Evolutionary conservation across 352 stramenopile species (phyloP), one percentile per base, ranked within the genome.

Genomic region (Pythium insidiosum): DNA sequence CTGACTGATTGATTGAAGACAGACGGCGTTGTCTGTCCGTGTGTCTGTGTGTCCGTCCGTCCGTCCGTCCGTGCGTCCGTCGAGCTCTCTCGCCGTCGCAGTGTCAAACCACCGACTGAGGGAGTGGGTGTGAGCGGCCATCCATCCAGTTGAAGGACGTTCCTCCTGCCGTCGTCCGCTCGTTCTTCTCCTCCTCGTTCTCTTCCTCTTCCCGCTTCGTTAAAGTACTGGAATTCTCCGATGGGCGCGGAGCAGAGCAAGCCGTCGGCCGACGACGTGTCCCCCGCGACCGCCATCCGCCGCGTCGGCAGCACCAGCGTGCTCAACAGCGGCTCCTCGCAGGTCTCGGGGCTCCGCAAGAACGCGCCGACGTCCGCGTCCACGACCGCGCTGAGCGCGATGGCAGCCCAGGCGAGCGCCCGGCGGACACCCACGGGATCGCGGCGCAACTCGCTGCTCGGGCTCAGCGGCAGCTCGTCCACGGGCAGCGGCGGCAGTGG

Each of bases 161-260:
- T n/a, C n/a, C n/a, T n/a, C n/a, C n/a, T n/a, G n/a, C n/a, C n/a
- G n/a, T n/a, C n/a, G n/a, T n/a, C n/a, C n/a, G n/a, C n/a, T n/a
- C n/a, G n/a, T n/a, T n/a, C n/a, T n/a, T n/a, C n/a, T n/a, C n/a
- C n/a, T n/a, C n/a, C n/a, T n/a, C n/a, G n/a, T n/a, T n/a, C n/a
- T n/a, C n/a, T n/a, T n/a, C 36, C 36, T 22, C 36, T 15, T 42
- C 36, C 6, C 36, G n/a, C 22, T 28, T 10, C n/a, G 36, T 11
- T 13, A 33, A 33, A 33, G 13, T 33, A 33, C 13, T 33, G 28
- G 28, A 33, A 13, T 33, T 13, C 28, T 33, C 7, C 7, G 19
- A 89, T 88, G 74, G 78, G 74, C 37, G 75, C 74, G 2, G 78
- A 88, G 45, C 51, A 85, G 41, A 90, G 77, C 53, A 79, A 79